Evolutionary conservation across 2,329 filamentous ascomycete species (phyloP).

Genomic region (Sclerotinia sclerotiorum): DNA sequence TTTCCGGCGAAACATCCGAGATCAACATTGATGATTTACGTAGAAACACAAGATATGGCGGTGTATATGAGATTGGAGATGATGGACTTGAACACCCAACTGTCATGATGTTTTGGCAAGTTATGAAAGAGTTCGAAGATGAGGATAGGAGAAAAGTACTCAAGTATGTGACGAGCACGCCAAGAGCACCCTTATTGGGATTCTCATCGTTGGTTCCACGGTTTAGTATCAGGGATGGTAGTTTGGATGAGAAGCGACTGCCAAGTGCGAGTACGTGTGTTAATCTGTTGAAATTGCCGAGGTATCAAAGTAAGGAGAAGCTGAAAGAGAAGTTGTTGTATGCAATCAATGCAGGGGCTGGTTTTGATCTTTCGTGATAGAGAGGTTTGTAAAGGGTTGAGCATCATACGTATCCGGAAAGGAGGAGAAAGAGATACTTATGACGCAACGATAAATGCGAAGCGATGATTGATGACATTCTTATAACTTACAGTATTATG

Average conservation of each 20-base stretch:
- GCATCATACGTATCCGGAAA: neutral
- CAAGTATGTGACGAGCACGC: slow-evolving; percentile 94
- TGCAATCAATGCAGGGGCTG: slow-evolving; percentile 84
- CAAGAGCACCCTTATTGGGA: slow-evolving; percentile 82
- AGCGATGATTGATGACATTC: slow-evolving; percentile 6
- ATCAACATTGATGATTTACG: slow-evolving; percentile 88
- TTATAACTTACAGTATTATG: slow-evolving; percentile 8
- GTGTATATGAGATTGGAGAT: slow-evolving; percentile 85
- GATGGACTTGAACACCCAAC: slow-evolving; percentile 84
- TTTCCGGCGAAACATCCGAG: slow-evolving; percentile 81
- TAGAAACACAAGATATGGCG: slow-evolving; percentile 80
- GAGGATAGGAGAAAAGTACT: slow-evolving; percentile 79
- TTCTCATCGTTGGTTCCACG: slow-evolving; percentile 81
- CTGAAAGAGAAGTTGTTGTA: slow-evolving; percentile 83
- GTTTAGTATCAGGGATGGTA: slow-evolving; percentile 87
- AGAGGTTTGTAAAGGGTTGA: neutral
- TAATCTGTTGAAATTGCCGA: slow-evolving; percentile 88
- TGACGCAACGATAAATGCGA: slow-evolving; percentile 15
- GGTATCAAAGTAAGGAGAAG: slow-evolving; percentile 65
- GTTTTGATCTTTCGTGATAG: slow-evolving; percentile 69
- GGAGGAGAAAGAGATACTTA: neutral
- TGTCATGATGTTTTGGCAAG: slow-evolving; percentile 85
- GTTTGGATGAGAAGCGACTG: slow-evolving; percentile 71
- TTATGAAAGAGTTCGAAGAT: slow-evolving; percentile 75
- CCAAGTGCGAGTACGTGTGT: slow-evolving; percentile 96